Conservation (phyloP, 2,329 filamentous ascomycete genomes). For the Venturiaceae sp. region DNA sequence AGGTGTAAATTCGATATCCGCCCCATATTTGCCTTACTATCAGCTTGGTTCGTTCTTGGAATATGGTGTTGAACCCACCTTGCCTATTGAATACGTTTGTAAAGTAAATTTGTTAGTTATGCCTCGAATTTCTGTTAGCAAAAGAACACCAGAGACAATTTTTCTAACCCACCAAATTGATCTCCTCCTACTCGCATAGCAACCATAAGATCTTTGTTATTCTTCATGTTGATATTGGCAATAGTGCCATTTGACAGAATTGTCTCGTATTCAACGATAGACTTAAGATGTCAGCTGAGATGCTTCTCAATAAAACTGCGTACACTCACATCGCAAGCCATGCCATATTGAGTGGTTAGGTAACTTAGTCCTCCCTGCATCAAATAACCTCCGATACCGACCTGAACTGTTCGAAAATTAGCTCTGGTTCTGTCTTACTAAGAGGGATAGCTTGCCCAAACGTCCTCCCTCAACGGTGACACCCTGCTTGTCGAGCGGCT, state of each 20-base stretch:
- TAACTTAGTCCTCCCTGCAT: not conserved
- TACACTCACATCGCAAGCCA: slow-evolving; percentile 8
- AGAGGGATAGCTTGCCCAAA: slow-evolving; percentile 12
- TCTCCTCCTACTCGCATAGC: slow-evolving; percentile 20
- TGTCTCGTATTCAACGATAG: slow-evolving; percentile 9
- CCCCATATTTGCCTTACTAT: slow-evolving; percentile 29
- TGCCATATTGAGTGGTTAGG: slow-evolving; percentile 4
- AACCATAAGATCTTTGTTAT: slow-evolving; percentile 15
- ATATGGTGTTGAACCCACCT: slow-evolving; percentile 26
- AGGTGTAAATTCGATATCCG: slow-evolving; percentile 25
- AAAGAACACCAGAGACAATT: no score
- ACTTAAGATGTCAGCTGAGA: no score
- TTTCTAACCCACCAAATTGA: slow-evolving; percentile 22
- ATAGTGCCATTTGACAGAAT: slow-evolving; percentile 16
- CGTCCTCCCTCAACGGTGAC: slow-evolving; percentile 23
- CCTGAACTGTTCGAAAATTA: no score
- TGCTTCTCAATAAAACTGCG: no score
- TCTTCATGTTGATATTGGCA: slow-evolving; percentile 16
- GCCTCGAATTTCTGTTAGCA: no score
- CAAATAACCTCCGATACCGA: slow-evolving; percentile 4
- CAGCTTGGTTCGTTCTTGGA: slow-evolving; percentile 20
- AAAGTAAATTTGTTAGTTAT: no score
- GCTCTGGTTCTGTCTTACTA: no score
- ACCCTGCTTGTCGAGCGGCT: slow-evolving; percentile 20
- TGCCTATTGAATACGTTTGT: no score